Conservation (phyloP, 305 asterid species). For the Rubia tinctorum region DNA sequence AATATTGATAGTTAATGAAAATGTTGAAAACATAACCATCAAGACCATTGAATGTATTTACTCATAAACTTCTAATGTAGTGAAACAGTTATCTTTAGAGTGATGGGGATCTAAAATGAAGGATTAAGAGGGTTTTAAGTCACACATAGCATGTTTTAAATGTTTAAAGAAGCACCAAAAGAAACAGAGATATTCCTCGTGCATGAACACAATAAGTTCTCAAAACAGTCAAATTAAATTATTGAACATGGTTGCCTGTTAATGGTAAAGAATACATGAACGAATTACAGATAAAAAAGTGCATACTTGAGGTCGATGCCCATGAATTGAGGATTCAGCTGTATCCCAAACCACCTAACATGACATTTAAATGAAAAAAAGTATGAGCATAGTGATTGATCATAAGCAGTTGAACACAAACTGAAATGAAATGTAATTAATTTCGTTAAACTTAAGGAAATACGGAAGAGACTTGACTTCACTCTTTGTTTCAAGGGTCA, state of each 20-base stretch:
- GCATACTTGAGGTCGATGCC: constrained; percentile 97
- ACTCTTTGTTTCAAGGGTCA: background rate
- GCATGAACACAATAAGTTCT: background rate
- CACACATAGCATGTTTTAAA: background rate
- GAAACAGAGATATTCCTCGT: background rate
- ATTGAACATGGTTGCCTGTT: background rate
- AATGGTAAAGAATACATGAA: constrained; percentile 1
- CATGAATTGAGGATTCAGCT: constrained; percentile 84
- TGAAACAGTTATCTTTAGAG: background rate
- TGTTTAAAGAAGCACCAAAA: background rate
- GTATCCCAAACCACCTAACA: constrained; percentile 96
- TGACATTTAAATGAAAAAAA: constrained; percentile 23
- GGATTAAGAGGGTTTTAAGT: background rate
- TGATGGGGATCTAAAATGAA: background rate
- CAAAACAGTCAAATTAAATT: background rate
- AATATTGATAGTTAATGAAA: background rate
- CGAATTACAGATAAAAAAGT: constrained; percentile 8
- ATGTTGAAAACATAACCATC: background rate
- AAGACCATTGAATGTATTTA: background rate
- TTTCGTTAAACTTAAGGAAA: background rate
- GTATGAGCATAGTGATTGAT: constrained; percentile 20
- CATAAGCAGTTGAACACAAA: background rate
- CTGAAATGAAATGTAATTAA: too few species aligned
- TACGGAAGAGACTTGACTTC: background rate
- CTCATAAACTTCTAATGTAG: background rate